Percentiles rank a stretch among this genome's conserved stretches.
Evolutionary conservation across 2,329 filamentous ascomycete genomes (phyloP).

Genomic region (Rutstroemia sp.): DNA sequence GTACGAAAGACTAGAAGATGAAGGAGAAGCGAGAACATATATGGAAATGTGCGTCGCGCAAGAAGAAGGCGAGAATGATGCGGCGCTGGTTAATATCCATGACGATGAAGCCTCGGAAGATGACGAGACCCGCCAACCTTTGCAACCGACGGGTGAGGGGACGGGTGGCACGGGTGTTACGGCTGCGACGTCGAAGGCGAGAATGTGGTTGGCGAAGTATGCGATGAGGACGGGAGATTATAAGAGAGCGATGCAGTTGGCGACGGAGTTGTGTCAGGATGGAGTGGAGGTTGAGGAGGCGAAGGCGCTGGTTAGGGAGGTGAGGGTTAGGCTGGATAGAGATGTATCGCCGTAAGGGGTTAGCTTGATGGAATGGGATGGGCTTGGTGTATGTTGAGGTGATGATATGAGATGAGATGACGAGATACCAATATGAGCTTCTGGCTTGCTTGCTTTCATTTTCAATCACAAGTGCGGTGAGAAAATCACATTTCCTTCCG

Average conservation of each 20-base stretch:
- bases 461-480: not conserved
- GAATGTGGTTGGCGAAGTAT: conserved; percentile 86
- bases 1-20: conserved; percentile 73
- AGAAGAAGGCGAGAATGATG: conserved; percentile 60
- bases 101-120: conserved; percentile 47
- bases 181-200: conserved; percentile 80
- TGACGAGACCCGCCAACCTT: conserved; percentile 26
- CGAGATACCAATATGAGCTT: not conserved
- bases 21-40: conserved; percentile 77
- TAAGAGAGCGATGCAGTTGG: conserved; percentile 67
- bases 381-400: not conserved
- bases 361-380: not conserved
- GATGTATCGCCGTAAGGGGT: not conserved
- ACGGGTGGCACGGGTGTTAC: conserved; percentile 71
- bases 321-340: conserved; percentile 61
- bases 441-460: not conserved
- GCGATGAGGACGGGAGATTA: conserved; percentile 73
- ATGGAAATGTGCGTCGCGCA: conserved; percentile 96
- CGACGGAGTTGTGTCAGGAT: conserved; percentile 89
- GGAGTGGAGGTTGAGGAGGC: conserved; percentile 96
- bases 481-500: no score
- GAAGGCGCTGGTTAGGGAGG: conserved; percentile 83
- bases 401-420: not conserved
- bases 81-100: conserved; percentile 41
- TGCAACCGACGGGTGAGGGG: conserved; percentile 29